Evolutionary conservation across 768 basidiomycete species (phyloP).

Genomic region (Phlebiopsis gigantea): DNA sequence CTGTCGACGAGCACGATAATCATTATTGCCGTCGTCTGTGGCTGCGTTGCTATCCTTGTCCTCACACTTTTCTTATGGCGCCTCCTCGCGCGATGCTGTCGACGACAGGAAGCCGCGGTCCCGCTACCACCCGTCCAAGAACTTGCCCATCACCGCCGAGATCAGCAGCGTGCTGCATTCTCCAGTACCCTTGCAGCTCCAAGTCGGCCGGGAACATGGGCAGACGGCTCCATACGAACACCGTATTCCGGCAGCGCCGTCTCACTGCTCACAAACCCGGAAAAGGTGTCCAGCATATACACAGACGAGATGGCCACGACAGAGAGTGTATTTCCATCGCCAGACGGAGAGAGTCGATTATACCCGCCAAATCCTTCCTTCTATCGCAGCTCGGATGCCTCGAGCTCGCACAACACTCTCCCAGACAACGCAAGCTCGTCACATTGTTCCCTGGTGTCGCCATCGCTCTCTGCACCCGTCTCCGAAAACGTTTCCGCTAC

Average conservation of each 20-base stretch:
- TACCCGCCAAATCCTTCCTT: slow-evolving; percentile 19
- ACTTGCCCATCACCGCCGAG: slow-evolving; percentile 57
- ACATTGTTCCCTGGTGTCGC: slow-evolving; percentile 9
- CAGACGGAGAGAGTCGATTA: slow-evolving; percentile 7
- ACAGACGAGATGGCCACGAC: slow-evolving; percentile 17
- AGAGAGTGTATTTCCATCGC: slow-evolving; percentile 14
- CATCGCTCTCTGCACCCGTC: slow-evolving; percentile 8
- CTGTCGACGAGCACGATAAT: slow-evolving; percentile 32
- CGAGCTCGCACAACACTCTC: slow-evolving; percentile 16
- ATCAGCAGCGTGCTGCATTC: slow-evolving; percentile 41
- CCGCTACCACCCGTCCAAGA: slow-evolving; percentile 65
- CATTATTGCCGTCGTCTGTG: slow-evolving; percentile 45
- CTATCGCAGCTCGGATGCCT: slow-evolving; percentile 5
- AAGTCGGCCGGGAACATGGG: slow-evolving; percentile 20
- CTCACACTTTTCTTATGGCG: slow-evolving; percentile 33
- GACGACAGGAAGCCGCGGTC: slow-evolving; percentile 24
- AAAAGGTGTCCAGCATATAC: slow-evolving; percentile 16
- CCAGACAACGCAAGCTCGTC: slow-evolving; percentile 12
- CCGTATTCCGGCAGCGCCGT: slow-evolving; percentile 16
- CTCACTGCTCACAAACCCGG: slow-evolving; percentile 16
- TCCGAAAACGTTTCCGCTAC: slow-evolving; percentile 18
- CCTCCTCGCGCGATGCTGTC: slow-evolving; percentile 30
- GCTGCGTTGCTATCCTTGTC: slow-evolving; percentile 35
- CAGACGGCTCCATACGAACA: slow-evolving; percentile 15
- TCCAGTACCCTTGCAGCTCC: slow-evolving; percentile 21